These are phyloP conservation scores for Cicer cuneatum DNA, from an alignment of 306 rosid genomes.

Conservation along the genomic window DNA sequence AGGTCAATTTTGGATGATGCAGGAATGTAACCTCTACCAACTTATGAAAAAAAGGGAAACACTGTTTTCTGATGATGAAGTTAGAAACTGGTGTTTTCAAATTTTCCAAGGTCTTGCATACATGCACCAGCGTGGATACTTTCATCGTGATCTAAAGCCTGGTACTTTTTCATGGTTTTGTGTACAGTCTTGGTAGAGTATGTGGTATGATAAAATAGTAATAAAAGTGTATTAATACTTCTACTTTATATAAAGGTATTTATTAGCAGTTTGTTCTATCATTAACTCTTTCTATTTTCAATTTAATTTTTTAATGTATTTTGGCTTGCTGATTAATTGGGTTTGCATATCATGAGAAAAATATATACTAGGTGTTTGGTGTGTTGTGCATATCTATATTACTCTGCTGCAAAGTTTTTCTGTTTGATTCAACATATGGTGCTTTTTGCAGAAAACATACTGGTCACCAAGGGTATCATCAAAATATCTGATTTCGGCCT, in stretches of 20 bases:
- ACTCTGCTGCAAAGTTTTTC: constrained; percentile 21
- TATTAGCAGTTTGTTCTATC: constrained; percentile 15
- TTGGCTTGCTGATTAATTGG: constrained; percentile 17
- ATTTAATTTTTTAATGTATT: neutral
- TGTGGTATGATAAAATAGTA: constrained; percentile 12
- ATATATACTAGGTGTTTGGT: constrained; percentile 24
- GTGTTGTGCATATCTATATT: constrained; percentile 21
- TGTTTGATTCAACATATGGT: constrained; percentile 14
- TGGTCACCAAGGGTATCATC: constrained; percentile 77
- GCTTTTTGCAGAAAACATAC: constrained; percentile 73
- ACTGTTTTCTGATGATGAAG: constrained; percentile 79
- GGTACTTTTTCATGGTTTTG: constrained; percentile 54
- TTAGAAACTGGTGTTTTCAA: constrained; percentile 95
- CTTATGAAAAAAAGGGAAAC: constrained; percentile 87
- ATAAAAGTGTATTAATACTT: neutral
- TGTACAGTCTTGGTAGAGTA: constrained; percentile 26
- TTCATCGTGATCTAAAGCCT: constrained; percentile 98
- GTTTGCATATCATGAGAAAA: constrained; percentile 19
- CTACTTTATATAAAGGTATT: constrained; percentile 3
- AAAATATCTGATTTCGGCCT: constrained; percentile 98
- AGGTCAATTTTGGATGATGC: constrained; percentile 29
- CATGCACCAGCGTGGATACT: constrained; percentile 98
- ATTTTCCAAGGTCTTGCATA: constrained; percentile 98
- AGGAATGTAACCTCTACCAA: constrained; percentile 92
- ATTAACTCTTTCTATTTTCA: neutral